A percentile compares a stretch with the other conserved stretches of the same genome.
These are phyloP conservation scores for Ogataea saltuana DNA, from an alignment of 805 yeast genomes.

Conservation along the genomic window DNA sequence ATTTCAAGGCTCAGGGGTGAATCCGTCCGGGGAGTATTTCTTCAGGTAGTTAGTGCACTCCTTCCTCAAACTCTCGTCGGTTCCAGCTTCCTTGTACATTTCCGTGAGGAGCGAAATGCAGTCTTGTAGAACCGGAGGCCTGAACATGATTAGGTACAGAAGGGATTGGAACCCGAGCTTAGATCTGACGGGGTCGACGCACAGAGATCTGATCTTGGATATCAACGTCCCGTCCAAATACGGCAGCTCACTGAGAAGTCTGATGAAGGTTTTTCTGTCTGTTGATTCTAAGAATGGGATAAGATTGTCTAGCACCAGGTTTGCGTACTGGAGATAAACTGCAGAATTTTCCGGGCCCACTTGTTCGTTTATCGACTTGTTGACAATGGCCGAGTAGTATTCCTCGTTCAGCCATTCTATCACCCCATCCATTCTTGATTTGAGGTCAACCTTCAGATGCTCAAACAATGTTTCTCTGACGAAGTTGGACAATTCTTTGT, in stretches of 20 bases:
- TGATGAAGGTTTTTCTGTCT: conserved; percentile 77
- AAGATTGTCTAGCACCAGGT: conserved; percentile 69
- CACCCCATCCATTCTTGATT: conserved; percentile 67
- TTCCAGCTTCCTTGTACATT: conserved; percentile 40
- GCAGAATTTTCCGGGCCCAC: conserved; percentile 21
- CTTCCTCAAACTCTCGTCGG: conserved; percentile 50
- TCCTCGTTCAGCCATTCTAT: conserved; percentile 96
- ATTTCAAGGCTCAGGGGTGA: too few relatives aligned
- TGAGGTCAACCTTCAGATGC: conserved; percentile 72
- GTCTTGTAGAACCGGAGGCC: conserved; percentile 75
- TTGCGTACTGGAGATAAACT: conserved; percentile 67
- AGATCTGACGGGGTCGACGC: conserved; percentile 82
- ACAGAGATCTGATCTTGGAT: conserved; percentile 64
- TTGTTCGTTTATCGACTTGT: conserved; percentile 21
- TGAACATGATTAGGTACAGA: conserved; percentile 80
- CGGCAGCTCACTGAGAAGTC: conserved; percentile 88
- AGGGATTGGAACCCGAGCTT: conserved; percentile 80
- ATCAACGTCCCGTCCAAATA: conserved; percentile 64
- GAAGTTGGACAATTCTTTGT: conserved; percentile 50
- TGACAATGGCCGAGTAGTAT: conserved; percentile 64
- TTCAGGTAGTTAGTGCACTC: conserved; percentile 47
- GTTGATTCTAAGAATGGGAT: conserved; percentile 81
- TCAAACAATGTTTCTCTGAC: conserved; percentile 72
- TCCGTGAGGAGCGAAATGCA: conserved; percentile 52
- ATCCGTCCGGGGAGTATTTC: conserved; percentile 41